Base-by-base conservation (phyloP, 176 grass and related monocot species). In the Puya raimondii region DNA sequence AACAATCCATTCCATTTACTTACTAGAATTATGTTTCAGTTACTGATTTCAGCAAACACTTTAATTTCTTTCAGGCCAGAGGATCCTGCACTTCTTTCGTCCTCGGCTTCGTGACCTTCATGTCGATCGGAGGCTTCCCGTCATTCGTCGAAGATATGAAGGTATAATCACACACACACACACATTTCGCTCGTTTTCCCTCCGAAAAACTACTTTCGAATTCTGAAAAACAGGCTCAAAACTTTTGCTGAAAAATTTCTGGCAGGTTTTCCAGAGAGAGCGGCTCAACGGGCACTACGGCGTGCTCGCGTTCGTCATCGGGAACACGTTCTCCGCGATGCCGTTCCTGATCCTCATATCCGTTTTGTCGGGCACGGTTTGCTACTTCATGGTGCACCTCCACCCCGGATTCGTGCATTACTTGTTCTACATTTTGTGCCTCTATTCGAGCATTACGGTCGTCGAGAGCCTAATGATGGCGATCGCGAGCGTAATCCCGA, bases 131-230 rank as follows among this genome's bases (percentile, higher is more conserved):
- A 84, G 95, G 95, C 70, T 99, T 99, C 29, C 95, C 95, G 70
- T 99, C 95, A 4, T 99, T 99, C 50, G 95, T 99, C 8, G 95
- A 99, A 84, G 95, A 99, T 81, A 99, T 99, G 95, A 99, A 99
- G 95, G 95, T 99, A 9, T 16, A 7, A 0, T 7, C 4, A 5
- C 33, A 42, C 5, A 7, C 33, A 7, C 1, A 7, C 33, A 42
- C 33, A n/a, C 25, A 26, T 53, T 68, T 68, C 58, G 29, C 54
- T 42, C 33, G 0, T 42, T 42, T 42, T 1, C 4, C 33, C 33
- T 42, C 4, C 33, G 33, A 42, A 42, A 33, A 42, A 42, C 33
- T 6, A 1, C 33, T 42, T 42, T 42, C 33, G 33, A 42, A 42
- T 42, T 6, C 33, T 42, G 33, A 42, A 42, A 42, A 42, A 42